Conservation (phyloP, 768 basidiomycete species). For the Lyophyllum decastes region DNA sequence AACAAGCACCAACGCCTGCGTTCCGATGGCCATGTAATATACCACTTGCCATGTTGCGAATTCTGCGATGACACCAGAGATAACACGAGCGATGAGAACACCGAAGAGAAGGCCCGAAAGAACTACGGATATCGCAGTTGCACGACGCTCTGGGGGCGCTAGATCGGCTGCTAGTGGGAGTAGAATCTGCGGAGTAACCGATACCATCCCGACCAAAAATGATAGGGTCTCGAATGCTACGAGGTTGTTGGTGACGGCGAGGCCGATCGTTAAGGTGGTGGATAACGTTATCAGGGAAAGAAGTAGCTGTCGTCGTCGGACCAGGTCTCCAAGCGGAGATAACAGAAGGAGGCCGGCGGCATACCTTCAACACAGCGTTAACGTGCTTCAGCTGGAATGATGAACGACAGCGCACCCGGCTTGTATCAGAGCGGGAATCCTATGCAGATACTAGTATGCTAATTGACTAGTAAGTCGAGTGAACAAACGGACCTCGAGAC, state of each 20-base stretch:
- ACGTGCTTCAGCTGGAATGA: not conserved
- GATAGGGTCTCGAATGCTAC: conserved; percentile 64
- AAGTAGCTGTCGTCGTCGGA: conserved; percentile 72
- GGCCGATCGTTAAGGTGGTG: conserved; percentile 65
- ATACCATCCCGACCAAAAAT: conserved; percentile 69
- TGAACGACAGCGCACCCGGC: conserved; percentile 50
- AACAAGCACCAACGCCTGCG: conserved; percentile 60
- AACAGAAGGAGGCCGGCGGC: conserved; percentile 73
- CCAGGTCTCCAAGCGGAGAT: conserved; percentile 81
- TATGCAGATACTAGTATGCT: conserved; percentile 25
- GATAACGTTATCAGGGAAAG: conserved; percentile 57
- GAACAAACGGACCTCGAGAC: conserved; percentile 34
- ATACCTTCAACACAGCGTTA: conserved; percentile 45
- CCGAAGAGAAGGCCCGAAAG: conserved; percentile 70
- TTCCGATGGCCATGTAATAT: conserved; percentile 76
- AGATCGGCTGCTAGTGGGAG: conserved; percentile 81
- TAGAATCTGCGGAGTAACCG: conserved; percentile 80
- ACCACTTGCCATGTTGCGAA: conserved; percentile 73
- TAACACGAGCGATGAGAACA: conserved; percentile 70
- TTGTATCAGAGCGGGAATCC: conserved; percentile 67
- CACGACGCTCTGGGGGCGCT: conserved; percentile 71
- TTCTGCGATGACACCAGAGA: conserved; percentile 75
- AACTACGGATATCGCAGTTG: conserved; percentile 75
- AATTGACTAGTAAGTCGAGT: conserved; percentile 9
- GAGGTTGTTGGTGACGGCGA: conserved; percentile 62